Conservation (phyloP, 305 asterid species). For the Plantago rigida region DNA sequence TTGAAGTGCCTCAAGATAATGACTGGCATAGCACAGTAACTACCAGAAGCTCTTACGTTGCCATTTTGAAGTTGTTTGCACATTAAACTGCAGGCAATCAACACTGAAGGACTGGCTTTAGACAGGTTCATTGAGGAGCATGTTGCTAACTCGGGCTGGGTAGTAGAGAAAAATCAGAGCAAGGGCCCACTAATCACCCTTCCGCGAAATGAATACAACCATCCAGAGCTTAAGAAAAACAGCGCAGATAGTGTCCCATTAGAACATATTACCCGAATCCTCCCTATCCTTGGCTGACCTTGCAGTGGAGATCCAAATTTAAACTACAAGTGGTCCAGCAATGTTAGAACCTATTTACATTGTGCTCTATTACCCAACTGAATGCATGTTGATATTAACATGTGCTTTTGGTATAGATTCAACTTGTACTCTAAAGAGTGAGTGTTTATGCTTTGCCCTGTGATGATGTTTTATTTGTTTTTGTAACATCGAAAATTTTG, state of each 20-base stretch:
- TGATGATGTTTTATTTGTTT: too few relatives aligned
- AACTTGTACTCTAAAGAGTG: too few relatives aligned
- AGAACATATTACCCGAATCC: slow-evolving; percentile 61
- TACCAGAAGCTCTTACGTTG: too few relatives aligned
- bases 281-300: slow-evolving; percentile 58
- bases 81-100: slow-evolving; percentile 38
- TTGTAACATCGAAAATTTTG: too few relatives aligned
- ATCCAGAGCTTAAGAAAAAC: slow-evolving; percentile 65
- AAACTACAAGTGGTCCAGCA: slow-evolving; percentile 6
- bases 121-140: slow-evolving; percentile 62
- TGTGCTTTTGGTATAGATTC: too few relatives aligned
- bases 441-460: too few relatives aligned
- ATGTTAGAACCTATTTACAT: slow-evolving; percentile 4
- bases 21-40: neutral
- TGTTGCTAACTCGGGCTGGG: slow-evolving; percentile 42
- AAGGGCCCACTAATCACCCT: slow-evolving; percentile 51
- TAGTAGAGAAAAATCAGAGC: slow-evolving; percentile 49
- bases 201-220: slow-evolving; percentile 60
- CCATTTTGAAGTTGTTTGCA: neutral
- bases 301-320: neutral
- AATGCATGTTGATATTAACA: neutral
- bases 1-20: slow-evolving; percentile 1
- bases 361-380: neutral
- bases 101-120: slow-evolving; percentile 50
- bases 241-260: slow-evolving; percentile 48